Evolutionary conservation across 1,284 basidiomycete genomes (phyloP).

Genomic region (Ganoderma lingzhi): DNA sequence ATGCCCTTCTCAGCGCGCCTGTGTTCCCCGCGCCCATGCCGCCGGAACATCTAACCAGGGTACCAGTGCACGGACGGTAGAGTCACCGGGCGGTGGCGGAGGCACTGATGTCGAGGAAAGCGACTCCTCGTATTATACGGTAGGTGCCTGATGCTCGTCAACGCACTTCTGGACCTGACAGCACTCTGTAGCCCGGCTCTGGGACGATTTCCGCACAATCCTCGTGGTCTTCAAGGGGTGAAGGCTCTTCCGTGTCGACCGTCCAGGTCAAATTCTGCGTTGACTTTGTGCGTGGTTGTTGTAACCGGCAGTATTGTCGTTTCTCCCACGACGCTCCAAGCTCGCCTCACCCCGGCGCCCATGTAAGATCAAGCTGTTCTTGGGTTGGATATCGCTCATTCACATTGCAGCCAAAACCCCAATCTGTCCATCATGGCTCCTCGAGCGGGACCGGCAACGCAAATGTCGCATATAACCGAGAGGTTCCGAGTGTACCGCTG

Average conservation of each 20-base stretch:
- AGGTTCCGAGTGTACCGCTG: neutral
- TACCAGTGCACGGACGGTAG: neutral
- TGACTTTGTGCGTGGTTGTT: constrained; percentile 20
- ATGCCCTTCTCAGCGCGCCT: neutral
- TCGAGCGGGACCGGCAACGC: neutral
- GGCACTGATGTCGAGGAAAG: constrained; percentile 12
- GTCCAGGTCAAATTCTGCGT: constrained; percentile 9
- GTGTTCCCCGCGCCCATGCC: neutral
- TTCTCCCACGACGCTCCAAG: constrained; percentile 20
- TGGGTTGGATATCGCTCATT: neutral
- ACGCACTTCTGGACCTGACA: neutral
- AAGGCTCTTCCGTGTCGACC: constrained; percentile 6
- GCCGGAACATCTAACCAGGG: neutral
- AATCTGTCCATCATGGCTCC: neutral
- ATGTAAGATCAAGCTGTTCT: neutral
- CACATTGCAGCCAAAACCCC: neutral
- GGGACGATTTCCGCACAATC: constrained; percentile 11
- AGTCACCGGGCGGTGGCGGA: neutral
- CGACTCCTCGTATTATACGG: constrained; percentile 15
- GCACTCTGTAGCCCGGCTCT: neutral
- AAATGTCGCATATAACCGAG: neutral
- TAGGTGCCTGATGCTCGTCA: neutral
- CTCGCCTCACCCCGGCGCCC: neutral
- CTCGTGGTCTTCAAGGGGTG: constrained; percentile 13
- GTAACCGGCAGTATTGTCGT: constrained; percentile 12